A percentile compares a stretch with the other conserved stretches of the same genome.
Evolutionary conservation across 2,329 filamentous ascomycete species (phyloP).

Genomic region (Onygenales sp.): DNA sequence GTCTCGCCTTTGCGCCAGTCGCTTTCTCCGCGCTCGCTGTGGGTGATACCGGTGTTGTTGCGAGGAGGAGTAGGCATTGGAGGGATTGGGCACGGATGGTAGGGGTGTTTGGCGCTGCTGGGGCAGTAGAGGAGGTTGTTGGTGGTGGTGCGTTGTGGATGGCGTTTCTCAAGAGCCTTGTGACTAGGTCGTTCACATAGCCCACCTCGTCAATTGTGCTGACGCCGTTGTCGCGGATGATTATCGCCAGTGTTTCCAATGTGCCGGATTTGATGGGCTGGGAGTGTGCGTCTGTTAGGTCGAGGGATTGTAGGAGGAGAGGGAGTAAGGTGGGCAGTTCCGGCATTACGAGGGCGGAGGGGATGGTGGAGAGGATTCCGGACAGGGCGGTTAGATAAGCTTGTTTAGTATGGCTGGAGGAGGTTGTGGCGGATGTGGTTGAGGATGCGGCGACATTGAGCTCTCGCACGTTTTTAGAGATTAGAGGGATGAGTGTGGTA

Average conservation of each 20-base stretch:
- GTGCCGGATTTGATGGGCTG: slow-evolving; percentile 51
- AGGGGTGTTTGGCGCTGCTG: slow-evolving; percentile 12
- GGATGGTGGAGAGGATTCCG: slow-evolving; percentile 50
- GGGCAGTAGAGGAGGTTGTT: not conserved
- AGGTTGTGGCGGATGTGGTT: slow-evolving; percentile 2
- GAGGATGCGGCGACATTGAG: slow-evolving; percentile 20
- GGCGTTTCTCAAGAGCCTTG: slow-evolving; percentile 44
- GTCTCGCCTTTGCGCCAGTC: slow-evolving; percentile 14
- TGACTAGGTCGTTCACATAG: slow-evolving; percentile 49
- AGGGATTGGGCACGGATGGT: slow-evolving; percentile 27
- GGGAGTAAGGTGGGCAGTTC: slow-evolving; percentile 49
- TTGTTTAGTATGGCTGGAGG: slow-evolving; percentile 36
- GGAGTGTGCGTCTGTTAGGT: slow-evolving; percentile 39
- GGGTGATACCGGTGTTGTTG: slow-evolving; percentile 18
- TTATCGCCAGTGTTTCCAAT: slow-evolving; percentile 48
- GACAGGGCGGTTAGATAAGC: slow-evolving; percentile 56
- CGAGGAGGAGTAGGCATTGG: slow-evolving; percentile 29
- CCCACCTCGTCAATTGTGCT: slow-evolving; percentile 42
- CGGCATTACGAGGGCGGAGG: slow-evolving; percentile 50
- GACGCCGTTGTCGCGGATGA: slow-evolving; percentile 49
- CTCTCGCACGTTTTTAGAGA: slow-evolving; percentile 44
- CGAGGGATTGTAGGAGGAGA: slow-evolving; percentile 54
- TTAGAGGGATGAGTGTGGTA: slow-evolving; percentile 47
- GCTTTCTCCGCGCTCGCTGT: slow-evolving; percentile 10
- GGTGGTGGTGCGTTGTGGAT: slow-evolving; percentile 12